These are phyloP conservation scores for Magnolia kwangsiensis DNA, from an alignment of 164 flowering plant species.

Conservation along the genomic window DNA sequence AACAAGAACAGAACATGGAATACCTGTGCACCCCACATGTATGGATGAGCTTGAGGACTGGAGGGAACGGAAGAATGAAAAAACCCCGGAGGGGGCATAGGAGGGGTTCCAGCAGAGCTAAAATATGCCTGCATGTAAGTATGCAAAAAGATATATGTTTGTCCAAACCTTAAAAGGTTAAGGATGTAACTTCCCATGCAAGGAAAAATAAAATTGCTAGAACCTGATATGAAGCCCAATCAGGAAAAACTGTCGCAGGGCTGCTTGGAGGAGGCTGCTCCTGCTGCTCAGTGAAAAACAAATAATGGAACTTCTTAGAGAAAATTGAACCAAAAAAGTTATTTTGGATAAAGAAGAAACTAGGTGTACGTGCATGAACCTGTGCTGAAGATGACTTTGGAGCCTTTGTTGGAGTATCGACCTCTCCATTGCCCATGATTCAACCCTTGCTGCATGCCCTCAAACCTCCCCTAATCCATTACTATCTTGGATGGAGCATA, in stretches of 20 bases:
- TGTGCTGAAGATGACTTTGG: conserved; percentile 26
- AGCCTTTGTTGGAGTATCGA: conserved; percentile 26
- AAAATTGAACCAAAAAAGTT: background rate
- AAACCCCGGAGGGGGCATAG: conserved; percentile 29
- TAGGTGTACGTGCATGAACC: conserved; percentile 11
- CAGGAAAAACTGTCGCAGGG: conserved; percentile 27
- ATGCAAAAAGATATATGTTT: background rate
- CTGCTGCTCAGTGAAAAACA: conserved; percentile 7
- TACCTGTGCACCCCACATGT: conserved; percentile 48
- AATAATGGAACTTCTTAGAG: background rate
- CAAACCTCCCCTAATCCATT: conserved; percentile 10
- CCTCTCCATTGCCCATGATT: conserved; percentile 32
- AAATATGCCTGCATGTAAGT: conserved; percentile 26
- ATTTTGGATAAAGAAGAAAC: background rate
- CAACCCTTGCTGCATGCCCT: conserved; percentile 16
- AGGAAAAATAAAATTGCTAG: background rate
- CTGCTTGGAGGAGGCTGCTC: conserved; percentile 29
- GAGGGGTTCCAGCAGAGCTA: conserved; percentile 35
- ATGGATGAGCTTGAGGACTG: conserved; percentile 35
- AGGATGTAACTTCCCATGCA: background rate
- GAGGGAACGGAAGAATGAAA: conserved; percentile 27
- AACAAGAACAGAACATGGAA: background rate
- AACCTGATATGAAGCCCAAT: conserved; percentile 36
- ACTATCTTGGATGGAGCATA: background rate
- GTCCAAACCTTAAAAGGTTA: background rate